Evolutionary conservation across 179 eudicot species (phyloP), one percentile per base, ranked within the genome.

Genomic region (Amaranthus tricolor): DNA sequence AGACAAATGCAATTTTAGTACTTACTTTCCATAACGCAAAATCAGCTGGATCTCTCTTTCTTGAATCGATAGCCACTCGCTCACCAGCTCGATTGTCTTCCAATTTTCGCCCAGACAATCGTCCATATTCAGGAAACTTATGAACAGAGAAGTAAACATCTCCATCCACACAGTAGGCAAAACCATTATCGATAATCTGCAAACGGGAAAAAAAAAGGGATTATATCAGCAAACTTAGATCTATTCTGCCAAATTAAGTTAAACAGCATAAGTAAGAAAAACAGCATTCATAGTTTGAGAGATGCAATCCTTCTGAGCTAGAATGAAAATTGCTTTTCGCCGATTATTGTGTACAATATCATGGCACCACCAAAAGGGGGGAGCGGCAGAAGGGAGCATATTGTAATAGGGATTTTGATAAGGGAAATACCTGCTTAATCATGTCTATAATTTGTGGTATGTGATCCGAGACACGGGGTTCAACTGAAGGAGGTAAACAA

Each of bases 11-110:
- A 60, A 17, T 67, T 6, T 5, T n/a, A 51, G 13, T 49, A 76
- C 88, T 87, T 79, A 91, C 98, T 82, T 95, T 95, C 99, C 99
- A 95, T 81, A 93, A 74, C 79, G 96, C 97, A 82, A 95, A 95
- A 82, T 95, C 99, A 74, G 97, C 97, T 51, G 99, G 96, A 79
- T 93, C 87, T 76, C 78, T 85, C 89, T 95, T 95, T 82, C 98
- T 87, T 0, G 91, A 81, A 83, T 93, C 96, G 14, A 95, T 89
- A 52, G 94, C 87, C 16, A 95, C 98, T 74, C 99, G 82, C 78
- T 95, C 98, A 65, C 99, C 99, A n/a, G 98, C 98, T 78, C 97
- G 81, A 72, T 91, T 95, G 80, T 95, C 96, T 83, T 91, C 98
- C 79, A 93, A 70, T 76, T 86, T 95, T 62, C 98, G 77, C 53